These are phyloP conservation scores for Globisporangium megalacanthum DNA, from an alignment of 352 stramenopile species.

Conservation along the genomic window DNA sequence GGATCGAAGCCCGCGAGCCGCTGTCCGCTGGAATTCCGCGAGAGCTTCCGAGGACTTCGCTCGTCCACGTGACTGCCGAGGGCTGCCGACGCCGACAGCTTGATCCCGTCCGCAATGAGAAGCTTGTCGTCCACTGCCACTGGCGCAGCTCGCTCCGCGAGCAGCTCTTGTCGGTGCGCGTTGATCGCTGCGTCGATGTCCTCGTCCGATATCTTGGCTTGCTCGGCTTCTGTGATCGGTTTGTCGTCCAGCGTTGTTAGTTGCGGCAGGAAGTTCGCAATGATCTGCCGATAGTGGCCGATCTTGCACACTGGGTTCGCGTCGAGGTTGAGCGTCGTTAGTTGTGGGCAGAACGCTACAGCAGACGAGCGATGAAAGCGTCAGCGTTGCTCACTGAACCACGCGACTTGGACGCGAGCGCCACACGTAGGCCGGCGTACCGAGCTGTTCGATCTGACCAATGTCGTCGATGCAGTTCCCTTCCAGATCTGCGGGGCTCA, in stretches of 20 bases:
- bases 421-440: slow-evolving; percentile 16
- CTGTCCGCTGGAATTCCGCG: slow-evolving; percentile 21
- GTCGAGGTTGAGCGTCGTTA: slow-evolving; percentile 51
- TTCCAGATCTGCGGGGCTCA: slow-evolving; percentile 42
- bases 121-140: slow-evolving; percentile 9
- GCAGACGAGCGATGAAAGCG: not conserved
- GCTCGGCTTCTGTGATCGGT: slow-evolving; percentile 30
- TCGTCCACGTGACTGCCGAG: slow-evolving; percentile 8
- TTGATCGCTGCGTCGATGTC: slow-evolving; percentile 45
- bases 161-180: slow-evolving; percentile 16
- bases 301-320: slow-evolving; percentile 65
- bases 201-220: slow-evolving; percentile 35
- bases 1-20: slow-evolving; percentile 12
- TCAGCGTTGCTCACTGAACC: not conserved
- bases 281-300: slow-evolving; percentile 53
- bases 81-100: not conserved
- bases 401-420: not conserved
- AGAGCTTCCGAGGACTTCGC: slow-evolving; percentile 20
- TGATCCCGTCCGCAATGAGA: slow-evolving; percentile 19
- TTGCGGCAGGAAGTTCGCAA: slow-evolving; percentile 70
- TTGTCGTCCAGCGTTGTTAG: slow-evolving; percentile 52
- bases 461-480: slow-evolving; percentile 68
- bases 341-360: slow-evolving; percentile 57
- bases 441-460: slow-evolving; percentile 72
- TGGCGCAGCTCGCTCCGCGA: not conserved